These are phyloP conservation scores for Halteria grandinella DNA, from an alignment of 73 alveolate genomes.

Conservation along the genomic window DNA sequence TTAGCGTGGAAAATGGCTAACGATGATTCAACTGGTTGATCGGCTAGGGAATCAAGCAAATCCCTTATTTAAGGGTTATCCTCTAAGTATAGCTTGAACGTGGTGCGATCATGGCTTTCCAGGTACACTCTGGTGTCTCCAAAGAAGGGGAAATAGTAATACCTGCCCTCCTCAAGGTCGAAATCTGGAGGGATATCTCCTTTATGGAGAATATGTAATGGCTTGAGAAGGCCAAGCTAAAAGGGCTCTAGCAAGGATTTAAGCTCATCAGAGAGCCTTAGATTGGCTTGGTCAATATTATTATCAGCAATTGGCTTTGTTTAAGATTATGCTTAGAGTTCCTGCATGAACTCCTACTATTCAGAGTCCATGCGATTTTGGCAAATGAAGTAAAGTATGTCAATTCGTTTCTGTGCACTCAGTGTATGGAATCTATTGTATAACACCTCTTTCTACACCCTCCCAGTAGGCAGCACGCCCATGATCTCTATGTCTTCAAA, in stretches of 20 bases:
- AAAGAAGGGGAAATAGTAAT: slow-evolving; percentile 37
- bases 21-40: background rate
- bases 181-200: background rate
- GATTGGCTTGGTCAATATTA: slow-evolving; percentile 3
- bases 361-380: slow-evolving; percentile 29
- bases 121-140: slow-evolving; percentile 38
- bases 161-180: background rate
- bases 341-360: slow-evolving; percentile 33
- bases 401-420: slow-evolving; percentile 1
- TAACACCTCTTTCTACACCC: background rate
- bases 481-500: slow-evolving; percentile 11
- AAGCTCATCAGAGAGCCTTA: slow-evolving; percentile 26
- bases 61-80: slow-evolving; percentile 4
- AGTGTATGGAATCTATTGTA: slow-evolving; percentile 34
- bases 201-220: background rate
- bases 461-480: background rate
- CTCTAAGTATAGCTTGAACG: slow-evolving; percentile 14
- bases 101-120: background rate
- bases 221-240: slow-evolving; percentile 34
- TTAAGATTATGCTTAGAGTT: background rate
- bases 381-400: slow-evolving; percentile 28
- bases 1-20: background rate
- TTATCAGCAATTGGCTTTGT: background rate
- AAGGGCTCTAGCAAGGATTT: slow-evolving; percentile 24
- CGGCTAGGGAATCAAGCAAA: background rate